phyloP scores from a whole-genome alignment of 2,329 filamentous ascomycete species.

The Neonectria sp. region DNA sequence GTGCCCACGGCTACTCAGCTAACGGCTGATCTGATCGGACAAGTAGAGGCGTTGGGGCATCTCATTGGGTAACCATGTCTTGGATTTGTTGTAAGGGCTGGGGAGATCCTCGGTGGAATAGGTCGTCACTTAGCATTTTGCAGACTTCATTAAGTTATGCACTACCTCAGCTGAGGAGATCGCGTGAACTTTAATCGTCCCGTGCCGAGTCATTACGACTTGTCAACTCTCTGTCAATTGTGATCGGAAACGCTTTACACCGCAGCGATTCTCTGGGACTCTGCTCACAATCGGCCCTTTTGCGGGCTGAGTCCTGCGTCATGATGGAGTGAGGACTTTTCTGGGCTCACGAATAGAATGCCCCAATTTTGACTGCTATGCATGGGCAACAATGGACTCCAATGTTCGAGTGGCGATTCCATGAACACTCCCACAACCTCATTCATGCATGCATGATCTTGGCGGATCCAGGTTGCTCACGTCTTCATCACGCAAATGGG shows the following conservation, averaged over 20 bases:
- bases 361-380: neutral
- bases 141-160: neutral
- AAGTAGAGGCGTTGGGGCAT: neutral
- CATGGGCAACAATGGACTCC: neutral
- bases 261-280: neutral
- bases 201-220: neutral
- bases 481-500: no score
- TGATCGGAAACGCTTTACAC: neutral
- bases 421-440: no score
- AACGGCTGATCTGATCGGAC: neutral
- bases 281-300: neutral
- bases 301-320: neutral
- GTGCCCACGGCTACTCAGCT: neutral
- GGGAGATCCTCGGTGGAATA: neutral
- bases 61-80: neutral
- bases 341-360: neutral
- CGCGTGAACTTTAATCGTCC: neutral
- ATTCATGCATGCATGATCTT: no score
- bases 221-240: neutral
- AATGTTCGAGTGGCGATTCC: no score
- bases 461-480: no score
- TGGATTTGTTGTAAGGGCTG: neutral
- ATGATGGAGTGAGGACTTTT: neutral
- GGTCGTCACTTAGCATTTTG: no score
- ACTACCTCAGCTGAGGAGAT: neutral